Base-by-base conservation (phyloP, 345 rosid genomes). In the Pistacia integerrima region DNA sequence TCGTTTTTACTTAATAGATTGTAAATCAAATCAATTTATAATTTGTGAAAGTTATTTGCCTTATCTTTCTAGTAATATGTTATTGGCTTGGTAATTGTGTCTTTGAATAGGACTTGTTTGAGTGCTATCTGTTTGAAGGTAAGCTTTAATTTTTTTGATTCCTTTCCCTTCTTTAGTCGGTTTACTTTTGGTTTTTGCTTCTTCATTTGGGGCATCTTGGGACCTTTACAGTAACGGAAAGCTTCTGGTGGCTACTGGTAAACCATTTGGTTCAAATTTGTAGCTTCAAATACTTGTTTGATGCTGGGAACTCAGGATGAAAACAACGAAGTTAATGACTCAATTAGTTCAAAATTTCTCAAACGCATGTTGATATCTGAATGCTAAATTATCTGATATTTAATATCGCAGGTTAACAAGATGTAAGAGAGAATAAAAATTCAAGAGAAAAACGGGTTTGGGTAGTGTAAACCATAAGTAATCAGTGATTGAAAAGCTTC, bases 21-120 rank as follows among this genome's bases (percentile, higher is more conserved):
- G 67, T 72, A 22, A 46, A 22, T 72, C 36, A 25, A 59, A 72
- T 30, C 57, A 41, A 14, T 44, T 59, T 65, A 59, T 58, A 30
- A 16, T 72, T 20, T 38, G 13, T 8, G 7, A 72, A 58, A 25
- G 8, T 63, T 58, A 14, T 59, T 20, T 13, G 5, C 51, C 20
- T 71, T 57, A 11, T 38, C 17, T 70, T 69, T 52, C 35, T 48
- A 5, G 18, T 48, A 5, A 13, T 46, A 20, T 67, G 35, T 12
- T 46, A 30, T 12, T 25, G 11, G 8, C 35, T 48, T 22, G 70
- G 48, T 65, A 14, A 22, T 44, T 17, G 4, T 25, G 25, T 35
- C 25, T 44, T 44, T 48, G 55, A 12, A 48, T 4, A 68, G 44
- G 36, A 25, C 41, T 51, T 4, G 11, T 8, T 51, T 69, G 3